Evolutionary conservation across 176 grass and related monocot genomes (phyloP), one percentile per base, ranked within the genome.

Genomic region (Oryza glumipatula): DNA sequence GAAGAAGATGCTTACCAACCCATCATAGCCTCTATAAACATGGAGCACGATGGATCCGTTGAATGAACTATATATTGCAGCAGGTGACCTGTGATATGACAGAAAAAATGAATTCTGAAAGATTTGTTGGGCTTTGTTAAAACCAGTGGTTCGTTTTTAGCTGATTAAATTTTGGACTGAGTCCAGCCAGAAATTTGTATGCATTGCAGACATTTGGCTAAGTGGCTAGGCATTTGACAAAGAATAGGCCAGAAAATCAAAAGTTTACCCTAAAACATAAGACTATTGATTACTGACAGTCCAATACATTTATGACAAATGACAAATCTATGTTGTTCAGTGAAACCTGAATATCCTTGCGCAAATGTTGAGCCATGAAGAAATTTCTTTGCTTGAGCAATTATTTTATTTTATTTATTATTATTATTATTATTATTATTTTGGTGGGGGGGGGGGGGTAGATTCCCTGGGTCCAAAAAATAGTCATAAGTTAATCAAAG

Each of bases 11-110:
- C 94, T 86, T 82, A 95, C 94, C 94, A 95, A 76, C 88, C 88
- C 74, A 90, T 76, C 90, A 89, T 93, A 58, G 54, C 86, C 66
- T 95, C 94, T 82, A 95, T 95, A 78, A 91, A 95, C 94, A 95
- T 95, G 19, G 94, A 91, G 11, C 43, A 68, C 22, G 86, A 95
- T 72, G 88, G 94, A 89, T 87, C 86, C 4, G 94, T 93, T 52
- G 80, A 48, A 19, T 88, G 82, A 81, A 93, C 26, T 80, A 93
- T 76, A 75, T 89, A 82, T 63, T 76, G 83, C 83, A 95, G 75
- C 72, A 95, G 82, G 66, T 85, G 76, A 17, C 94, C 94, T 95
- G 83, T 33, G 82, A 82, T 75, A 38, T 77, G 76, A 65, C 64
- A 43, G 46, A 6, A 64, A 64, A 56, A 58, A 58, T 19, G 19